Base-by-base conservation (phyloP, 1,139 yeast species). In the Tardiomyces digboiensis region DNA sequence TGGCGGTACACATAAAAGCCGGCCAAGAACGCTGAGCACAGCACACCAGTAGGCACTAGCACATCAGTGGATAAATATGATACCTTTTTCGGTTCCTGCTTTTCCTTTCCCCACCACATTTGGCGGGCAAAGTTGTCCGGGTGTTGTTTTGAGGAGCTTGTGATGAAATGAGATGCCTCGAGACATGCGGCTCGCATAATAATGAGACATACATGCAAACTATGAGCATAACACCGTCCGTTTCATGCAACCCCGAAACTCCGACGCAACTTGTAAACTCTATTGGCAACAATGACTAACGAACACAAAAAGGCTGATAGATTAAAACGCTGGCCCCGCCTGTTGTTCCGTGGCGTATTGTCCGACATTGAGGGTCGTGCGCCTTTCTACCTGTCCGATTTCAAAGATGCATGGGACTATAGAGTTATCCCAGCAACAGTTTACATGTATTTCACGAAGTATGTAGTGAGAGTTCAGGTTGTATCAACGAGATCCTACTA, bases 371-470 rank as follows among this genome's bases (percentile, higher is more conserved):
- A 60, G 42, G 64, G 67, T 21, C 60, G 93, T 42, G 52, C 76
- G 16, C 95, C 95, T 0, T 76, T 72, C 57, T 89, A 88, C 57
- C 48, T 54, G 40, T 76, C 88, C 1, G 97, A 89, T 59, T 83
- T 91, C 76, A 72, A 58, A 18, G 98, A 91, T 64, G 89, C 91
- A 0, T 72, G 75, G 66, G 82, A 86, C 59, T 91, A 91, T 59
- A 66, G 97, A 54, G 93, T 88, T n/a, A 70, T 91, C 2, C 97
- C 98, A 0, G 72, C 95, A 1, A 81, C 88, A 1, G 65, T 84
- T 2, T 88, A 75, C 60, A 83, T 89, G 39, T 89, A 84, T 64
- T 86, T 91, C 69, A 87, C 95, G 42, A 91, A 91, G 33, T 26
- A 8, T 13, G 33, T 26, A 26, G 59, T 62, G n/a, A n/a, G n/a